These are phyloP conservation scores for Xylaria nigripes DNA, from an alignment of 495 filamentous ascomycete species.

Conservation along the genomic window DNA sequence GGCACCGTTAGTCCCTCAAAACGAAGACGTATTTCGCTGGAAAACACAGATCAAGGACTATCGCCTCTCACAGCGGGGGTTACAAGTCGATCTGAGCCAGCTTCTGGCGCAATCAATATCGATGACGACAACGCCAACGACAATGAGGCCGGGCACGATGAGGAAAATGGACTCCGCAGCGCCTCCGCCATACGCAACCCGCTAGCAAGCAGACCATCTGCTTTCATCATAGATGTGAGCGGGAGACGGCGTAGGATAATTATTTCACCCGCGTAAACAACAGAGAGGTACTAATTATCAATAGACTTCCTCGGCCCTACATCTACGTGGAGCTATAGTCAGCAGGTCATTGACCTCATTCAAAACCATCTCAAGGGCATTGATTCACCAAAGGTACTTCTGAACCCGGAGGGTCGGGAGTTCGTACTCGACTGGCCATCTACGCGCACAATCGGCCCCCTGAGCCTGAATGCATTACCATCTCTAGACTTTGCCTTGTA, in stretches of 20 bases:
- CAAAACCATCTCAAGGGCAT: neutral
- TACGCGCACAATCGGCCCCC: neutral
- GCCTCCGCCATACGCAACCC: neutral
- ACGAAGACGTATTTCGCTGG: neutral
- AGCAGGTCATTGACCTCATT: neutral
- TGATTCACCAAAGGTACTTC: neutral
- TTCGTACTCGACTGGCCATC: neutral
- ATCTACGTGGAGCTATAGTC: conserved; percentile 1
- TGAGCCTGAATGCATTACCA: neutral
- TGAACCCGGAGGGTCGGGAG: neutral
- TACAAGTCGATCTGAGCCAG: neutral
- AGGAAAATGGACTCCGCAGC: neutral
- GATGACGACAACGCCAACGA: neutral
- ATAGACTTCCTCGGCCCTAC: neutral
- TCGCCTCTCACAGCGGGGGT: neutral
- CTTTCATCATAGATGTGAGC: neutral
- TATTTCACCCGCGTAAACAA: neutral
- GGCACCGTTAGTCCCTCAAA: neutral
- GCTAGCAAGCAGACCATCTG: neutral
- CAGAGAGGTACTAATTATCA: neutral
- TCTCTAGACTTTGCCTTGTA: conserved; percentile 1
- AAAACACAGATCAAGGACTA: neutral
- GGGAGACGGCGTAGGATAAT: neutral
- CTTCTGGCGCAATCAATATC: neutral
- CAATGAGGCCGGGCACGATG: neutral